These are phyloP conservation scores for Perilla frutescens DNA, from an alignment of 257 asterid genomes.

Conservation along the genomic window DNA sequence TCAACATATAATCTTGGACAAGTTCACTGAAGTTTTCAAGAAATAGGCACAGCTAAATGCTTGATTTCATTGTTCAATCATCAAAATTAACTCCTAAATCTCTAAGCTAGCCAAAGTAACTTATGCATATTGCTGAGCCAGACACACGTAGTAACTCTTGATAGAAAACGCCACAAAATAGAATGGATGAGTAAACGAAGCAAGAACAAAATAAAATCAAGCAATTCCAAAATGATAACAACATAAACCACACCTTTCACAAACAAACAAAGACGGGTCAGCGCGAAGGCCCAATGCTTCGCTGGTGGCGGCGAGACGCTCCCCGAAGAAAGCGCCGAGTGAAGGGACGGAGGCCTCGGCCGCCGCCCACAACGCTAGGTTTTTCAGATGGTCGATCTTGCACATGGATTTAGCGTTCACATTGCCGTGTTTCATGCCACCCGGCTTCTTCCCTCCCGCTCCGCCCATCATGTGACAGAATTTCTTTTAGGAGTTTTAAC, in stretches of 20 bases:
- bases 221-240: too few species aligned
- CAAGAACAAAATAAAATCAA: background rate
- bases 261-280: slow-evolving; percentile 38
- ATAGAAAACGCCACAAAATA: background rate
- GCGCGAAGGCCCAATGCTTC: slow-evolving; percentile 59
- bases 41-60: too few species aligned
- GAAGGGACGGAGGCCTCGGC: slow-evolving; percentile 54
- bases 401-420: slow-evolving; percentile 63
- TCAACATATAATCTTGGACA: background rate
- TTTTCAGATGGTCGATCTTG: slow-evolving; percentile 67
- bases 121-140: too few species aligned
- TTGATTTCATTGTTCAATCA: too few species aligned
- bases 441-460: background rate
- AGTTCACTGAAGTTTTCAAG: too few species aligned
- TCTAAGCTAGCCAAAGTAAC: too few species aligned
- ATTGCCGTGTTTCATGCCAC: slow-evolving; percentile 52
- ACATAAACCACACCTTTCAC: too few species aligned
- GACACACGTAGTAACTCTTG: background rate
- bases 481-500: too few species aligned
- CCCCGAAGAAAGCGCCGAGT: slow-evolving; percentile 70
- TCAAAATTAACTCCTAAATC: too few species aligned
- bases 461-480: too few species aligned
- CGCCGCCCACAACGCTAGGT: slow-evolving; percentile 65
- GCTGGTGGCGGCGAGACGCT: slow-evolving; percentile 63
- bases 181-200: background rate